phyloP scores from a whole-genome alignment of 2,329 filamentous ascomycete genomes.

The Botrytis aclada region DNA sequence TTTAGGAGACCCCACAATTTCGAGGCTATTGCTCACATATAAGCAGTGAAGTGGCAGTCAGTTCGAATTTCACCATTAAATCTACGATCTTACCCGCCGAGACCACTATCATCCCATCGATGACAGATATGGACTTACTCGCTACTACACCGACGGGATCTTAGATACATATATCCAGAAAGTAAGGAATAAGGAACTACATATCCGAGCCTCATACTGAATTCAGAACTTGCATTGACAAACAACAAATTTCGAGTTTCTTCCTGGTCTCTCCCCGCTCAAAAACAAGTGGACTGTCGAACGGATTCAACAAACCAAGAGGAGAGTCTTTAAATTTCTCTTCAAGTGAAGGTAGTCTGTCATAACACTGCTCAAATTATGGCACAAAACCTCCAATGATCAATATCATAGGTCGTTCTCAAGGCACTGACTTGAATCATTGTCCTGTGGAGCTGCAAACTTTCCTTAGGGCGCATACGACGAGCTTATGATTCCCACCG shows the following conservation, averaged over 20 bases:
- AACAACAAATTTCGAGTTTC: neutral
- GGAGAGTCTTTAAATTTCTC: neutral
- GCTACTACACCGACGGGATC: neutral
- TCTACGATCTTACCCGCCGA: neutral
- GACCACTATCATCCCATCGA: neutral
- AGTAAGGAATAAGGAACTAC: neutral
- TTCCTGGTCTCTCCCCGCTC: neutral
- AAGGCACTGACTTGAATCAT: neutral
- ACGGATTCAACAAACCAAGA: neutral
- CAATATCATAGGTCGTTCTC: accelerated
- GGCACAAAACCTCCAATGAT: neutral
- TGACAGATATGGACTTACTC: neutral
- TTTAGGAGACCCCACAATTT: neutral
- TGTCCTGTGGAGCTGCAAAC: neutral
- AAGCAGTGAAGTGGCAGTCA: neutral
- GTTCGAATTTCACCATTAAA: neutral
- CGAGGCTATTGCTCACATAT: neutral
- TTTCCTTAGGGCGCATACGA: neutral
- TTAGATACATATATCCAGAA: neutral
- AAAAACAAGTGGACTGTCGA: neutral
- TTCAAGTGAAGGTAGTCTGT: neutral
- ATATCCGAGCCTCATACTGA: neutral
- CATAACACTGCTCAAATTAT: neutral
- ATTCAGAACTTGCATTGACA: neutral
- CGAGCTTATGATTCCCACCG: neutral